These are phyloP conservation scores for Schizochytrium sp. DNA, from an alignment of 108 stramenopile species.

Conservation along the genomic window DNA sequence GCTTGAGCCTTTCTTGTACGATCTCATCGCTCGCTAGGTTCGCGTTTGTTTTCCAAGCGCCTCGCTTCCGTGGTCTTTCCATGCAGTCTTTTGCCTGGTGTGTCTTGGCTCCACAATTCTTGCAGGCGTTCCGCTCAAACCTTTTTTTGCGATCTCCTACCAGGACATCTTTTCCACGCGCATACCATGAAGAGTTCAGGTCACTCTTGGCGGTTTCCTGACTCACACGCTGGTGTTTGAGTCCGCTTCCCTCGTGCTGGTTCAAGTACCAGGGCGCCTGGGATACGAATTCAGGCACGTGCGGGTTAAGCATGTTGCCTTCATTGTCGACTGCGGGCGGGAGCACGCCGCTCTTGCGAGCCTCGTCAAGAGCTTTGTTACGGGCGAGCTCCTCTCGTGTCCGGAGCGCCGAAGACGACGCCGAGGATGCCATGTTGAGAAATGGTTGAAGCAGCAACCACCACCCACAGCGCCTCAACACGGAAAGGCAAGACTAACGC, in stretches of 20 bases:
- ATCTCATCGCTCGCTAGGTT: constrained; percentile 55
- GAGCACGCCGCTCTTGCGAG: constrained; percentile 82
- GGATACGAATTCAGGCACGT: constrained; percentile 99
- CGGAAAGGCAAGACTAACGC: too few species aligned
- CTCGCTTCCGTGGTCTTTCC: constrained; percentile 73
- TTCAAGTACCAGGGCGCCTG: constrained; percentile 97
- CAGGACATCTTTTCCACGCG: constrained; percentile 84
- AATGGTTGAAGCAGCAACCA: too few species aligned
- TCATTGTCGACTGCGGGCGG: constrained; percentile 86
- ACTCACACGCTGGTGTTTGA: constrained; percentile 85
- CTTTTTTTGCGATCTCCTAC: constrained; percentile 66
- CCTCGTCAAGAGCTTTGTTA: constrained; percentile 79
- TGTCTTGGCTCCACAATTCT: constrained; percentile 90
- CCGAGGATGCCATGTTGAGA: too few species aligned
- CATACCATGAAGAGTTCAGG: constrained; percentile 82
- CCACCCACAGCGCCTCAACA: too few species aligned
- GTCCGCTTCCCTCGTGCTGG: constrained; percentile 84
- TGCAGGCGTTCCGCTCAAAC: constrained; percentile 68
- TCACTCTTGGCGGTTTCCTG: constrained; percentile 77
- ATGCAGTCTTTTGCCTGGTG: constrained; percentile 77
- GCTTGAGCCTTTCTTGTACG: constrained; percentile 74
- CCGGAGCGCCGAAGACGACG: background rate
- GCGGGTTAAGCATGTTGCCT: constrained; percentile 95
- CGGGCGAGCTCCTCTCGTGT: constrained; percentile 46
- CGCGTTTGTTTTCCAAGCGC: constrained; percentile 47